Evolutionary conservation across 208 protist species (phyloP).

Genomic region (Trypanosoma conorhini): DNA sequence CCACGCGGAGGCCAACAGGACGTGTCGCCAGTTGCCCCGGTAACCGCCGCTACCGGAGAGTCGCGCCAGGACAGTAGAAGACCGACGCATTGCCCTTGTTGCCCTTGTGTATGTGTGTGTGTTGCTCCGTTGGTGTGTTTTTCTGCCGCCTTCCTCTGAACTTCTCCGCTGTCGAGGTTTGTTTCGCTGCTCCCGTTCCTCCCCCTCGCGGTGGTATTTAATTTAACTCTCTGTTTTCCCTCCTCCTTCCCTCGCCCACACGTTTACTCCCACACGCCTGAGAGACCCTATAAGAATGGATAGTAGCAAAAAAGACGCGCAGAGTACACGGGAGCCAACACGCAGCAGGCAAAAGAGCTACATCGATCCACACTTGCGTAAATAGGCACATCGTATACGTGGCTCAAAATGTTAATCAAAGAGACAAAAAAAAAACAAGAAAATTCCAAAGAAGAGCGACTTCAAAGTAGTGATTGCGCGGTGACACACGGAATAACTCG

Average conservation of each 20-base stretch:
- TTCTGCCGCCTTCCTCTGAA: neutral
- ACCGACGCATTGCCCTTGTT: slow-evolving; percentile 12
- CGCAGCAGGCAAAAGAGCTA: slow-evolving; percentile 1
- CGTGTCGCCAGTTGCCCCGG: neutral
- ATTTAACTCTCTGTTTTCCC: neutral
- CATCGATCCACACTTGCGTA: neutral
- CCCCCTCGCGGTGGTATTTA: neutral
- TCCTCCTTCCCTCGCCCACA: slow-evolving; percentile 9
- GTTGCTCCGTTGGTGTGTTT: neutral
- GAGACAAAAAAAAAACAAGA: slow-evolving; percentile 16
- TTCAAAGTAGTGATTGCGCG: slow-evolving; percentile 10
- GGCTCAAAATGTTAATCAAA: too few species aligned
- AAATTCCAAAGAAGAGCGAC: slow-evolving; percentile 9
- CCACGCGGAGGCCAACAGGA: slow-evolving; percentile 13
- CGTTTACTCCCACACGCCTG: neutral
- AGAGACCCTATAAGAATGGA: neutral
- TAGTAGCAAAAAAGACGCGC: neutral
- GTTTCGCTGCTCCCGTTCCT: neutral
- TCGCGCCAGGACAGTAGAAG: neutral
- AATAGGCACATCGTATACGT: too few species aligned
- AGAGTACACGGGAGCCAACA: neutral
- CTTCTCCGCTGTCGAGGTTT: neutral
- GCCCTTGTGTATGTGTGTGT: neutral
- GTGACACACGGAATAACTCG: neutral
- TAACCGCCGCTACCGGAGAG: neutral